phyloP scores from a whole-genome alignment of 371 early-diverging fungal species.

The Apophysomyces variabilis region DNA sequence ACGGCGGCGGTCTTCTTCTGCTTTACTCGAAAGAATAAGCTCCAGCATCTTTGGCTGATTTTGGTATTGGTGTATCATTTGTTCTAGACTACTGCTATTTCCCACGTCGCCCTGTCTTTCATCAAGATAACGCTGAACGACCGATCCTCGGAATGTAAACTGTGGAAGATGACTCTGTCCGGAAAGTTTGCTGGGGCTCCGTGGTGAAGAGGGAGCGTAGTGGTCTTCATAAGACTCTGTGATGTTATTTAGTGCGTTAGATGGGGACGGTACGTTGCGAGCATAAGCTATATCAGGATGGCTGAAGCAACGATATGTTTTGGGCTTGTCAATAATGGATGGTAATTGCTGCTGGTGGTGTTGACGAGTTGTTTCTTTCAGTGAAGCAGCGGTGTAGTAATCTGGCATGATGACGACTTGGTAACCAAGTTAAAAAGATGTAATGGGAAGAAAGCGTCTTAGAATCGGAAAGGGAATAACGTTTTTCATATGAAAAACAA shows the following conservation, averaged over 20 bases:
- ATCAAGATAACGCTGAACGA: not conserved
- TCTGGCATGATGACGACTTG: not conserved
- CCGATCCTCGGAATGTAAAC: not conserved
- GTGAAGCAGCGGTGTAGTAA: too few relatives aligned
- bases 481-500: conserved; percentile 4
- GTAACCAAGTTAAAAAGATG: not conserved
- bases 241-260: not conserved
- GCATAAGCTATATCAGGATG: too few relatives aligned
- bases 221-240: not conserved
- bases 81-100: conserved; percentile 40
- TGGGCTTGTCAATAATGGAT: too few relatives aligned
- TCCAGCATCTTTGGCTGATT: conserved; percentile 56
- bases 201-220: not conserved
- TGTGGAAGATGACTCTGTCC: not conserved
- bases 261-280: too few relatives aligned
- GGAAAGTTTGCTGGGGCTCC: not conserved
- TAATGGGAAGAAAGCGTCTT: not conserved
- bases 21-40: conserved; percentile 56
- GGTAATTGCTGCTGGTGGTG: too few relatives aligned
- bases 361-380: too few relatives aligned
- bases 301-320: too few relatives aligned
- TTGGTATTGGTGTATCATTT: conserved; percentile 49
- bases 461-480: not conserved
- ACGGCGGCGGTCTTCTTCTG: conserved; percentile 59
- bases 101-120: not conserved